phyloP scores from a whole-genome alignment of 1,139 yeast species.

The Magnusiomyces clavatus region DNA sequence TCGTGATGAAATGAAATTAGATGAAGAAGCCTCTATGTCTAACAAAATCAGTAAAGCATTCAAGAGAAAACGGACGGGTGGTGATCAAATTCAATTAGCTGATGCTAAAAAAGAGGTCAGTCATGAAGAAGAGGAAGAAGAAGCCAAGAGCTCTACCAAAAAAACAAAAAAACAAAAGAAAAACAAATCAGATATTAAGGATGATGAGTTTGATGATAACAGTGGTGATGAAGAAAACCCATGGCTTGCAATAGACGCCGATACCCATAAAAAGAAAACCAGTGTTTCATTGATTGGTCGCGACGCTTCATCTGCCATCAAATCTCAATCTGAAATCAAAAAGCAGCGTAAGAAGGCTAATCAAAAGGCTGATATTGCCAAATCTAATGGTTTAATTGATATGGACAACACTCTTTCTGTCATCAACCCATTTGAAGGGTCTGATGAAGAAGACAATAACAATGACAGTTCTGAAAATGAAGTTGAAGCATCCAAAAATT shows the following conservation, averaged over 20 bases:
- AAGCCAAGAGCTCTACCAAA: neutral
- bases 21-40: constrained; percentile 43
- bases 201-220: constrained; percentile 4
- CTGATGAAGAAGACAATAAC: constrained; percentile 19
- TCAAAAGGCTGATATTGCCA: constrained; percentile 26
- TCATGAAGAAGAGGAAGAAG: constrained; percentile 11
- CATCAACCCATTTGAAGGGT: constrained; percentile 36
- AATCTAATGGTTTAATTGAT: constrained; percentile 42
- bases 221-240: constrained; percentile 48
- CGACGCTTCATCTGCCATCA: constrained; percentile 44
- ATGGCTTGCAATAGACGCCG: constrained; percentile 48
- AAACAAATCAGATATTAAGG: constrained; percentile 6
- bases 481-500: constrained; percentile 32
- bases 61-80: constrained; percentile 12
- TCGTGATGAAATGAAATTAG: constrained; percentile 47
- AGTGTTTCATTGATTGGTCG: constrained; percentile 51
- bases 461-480: constrained; percentile 26
- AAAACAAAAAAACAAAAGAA: neutral
- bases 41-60: constrained; percentile 18
- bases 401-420: constrained; percentile 37
- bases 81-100: neutral
- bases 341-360: constrained; percentile 28
- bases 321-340: constrained; percentile 42
- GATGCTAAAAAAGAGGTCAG: constrained; percentile 13
- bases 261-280: constrained; percentile 40